Conservation (phyloP, 768 basidiomycete genomes). For the Mycena galopus region DNA sequence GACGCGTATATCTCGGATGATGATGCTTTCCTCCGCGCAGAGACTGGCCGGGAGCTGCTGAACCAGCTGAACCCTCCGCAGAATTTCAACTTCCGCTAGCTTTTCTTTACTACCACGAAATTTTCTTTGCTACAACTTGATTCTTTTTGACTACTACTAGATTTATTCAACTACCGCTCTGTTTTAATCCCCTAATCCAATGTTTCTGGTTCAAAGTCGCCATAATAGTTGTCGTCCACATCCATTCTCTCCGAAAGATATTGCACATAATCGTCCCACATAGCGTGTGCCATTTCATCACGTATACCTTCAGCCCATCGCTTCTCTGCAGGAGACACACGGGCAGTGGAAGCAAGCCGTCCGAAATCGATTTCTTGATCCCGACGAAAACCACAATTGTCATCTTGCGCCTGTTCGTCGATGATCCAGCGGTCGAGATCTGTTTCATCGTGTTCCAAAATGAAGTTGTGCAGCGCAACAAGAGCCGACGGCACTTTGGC, state of each 20-base stretch:
- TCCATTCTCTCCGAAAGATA: slow-evolving; percentile 14
- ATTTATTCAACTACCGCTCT: background rate
- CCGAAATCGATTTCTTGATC: slow-evolving; percentile 9
- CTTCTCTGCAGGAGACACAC: slow-evolving; percentile 9
- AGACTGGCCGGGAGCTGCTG: background rate
- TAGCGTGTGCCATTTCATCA: slow-evolving; percentile 42
- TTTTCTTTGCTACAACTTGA: background rate
- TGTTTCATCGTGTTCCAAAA: slow-evolving; percentile 37
- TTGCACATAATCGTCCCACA: background rate
- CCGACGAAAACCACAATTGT: background rate
- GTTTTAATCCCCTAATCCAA: background rate
- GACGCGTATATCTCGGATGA: background rate
- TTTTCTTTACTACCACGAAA: background rate
- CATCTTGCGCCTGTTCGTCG: slow-evolving; percentile 35
- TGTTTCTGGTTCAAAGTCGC: background rate
- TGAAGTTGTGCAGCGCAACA: background rate
- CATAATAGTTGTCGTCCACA: background rate
- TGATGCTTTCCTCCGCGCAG: background rate
- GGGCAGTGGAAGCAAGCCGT: slow-evolving; percentile 5
- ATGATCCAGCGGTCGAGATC: slow-evolving; percentile 43
- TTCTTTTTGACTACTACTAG: background rate
- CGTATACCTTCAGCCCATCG: slow-evolving; percentile 13
- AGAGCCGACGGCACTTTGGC: background rate
- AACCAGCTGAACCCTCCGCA: background rate
- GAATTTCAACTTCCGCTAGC: background rate